Conservation (phyloP, 83 land plant genomes). For the Picea abies region DNA sequence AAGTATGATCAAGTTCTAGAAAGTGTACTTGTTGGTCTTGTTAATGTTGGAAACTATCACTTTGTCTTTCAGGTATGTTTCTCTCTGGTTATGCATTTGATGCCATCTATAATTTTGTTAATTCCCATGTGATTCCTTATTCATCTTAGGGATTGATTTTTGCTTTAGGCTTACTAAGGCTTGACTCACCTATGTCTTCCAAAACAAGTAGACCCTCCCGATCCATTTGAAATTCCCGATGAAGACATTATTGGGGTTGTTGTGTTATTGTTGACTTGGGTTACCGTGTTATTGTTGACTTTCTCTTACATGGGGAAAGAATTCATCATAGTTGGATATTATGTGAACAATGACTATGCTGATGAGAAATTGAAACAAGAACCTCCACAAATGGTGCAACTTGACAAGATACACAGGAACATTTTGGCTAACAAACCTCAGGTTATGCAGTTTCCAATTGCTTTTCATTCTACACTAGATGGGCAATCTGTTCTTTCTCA, state of each 20-base stretch:
- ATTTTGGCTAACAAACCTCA: conserved; percentile 76
- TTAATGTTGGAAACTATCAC: conserved; percentile 78
- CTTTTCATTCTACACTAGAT: conserved; percentile 58
- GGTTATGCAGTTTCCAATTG: conserved; percentile 79
- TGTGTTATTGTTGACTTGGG: conserved; percentile 70
- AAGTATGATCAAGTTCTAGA: conserved; percentile 79
- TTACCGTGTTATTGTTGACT: conserved; percentile 68
- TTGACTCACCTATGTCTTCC: not conserved
- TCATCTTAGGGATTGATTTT: not conserved
- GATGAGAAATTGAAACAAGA: conserved; percentile 71
- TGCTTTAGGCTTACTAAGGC: not conserved
- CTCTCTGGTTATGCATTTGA: not conserved
- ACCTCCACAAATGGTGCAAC: conserved; percentile 61
- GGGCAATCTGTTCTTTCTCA: conserved; percentile 24
- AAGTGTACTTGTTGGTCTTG: conserved; percentile 83
- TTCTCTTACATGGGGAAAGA: conserved; percentile 80
- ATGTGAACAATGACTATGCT: conserved; percentile 78
- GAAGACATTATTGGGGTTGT: conserved; percentile 84
- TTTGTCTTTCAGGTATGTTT: conserved; percentile 59
- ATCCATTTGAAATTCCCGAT: conserved; percentile 64
- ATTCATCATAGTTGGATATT: conserved; percentile 76
- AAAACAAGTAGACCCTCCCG: conserved; percentile 72
- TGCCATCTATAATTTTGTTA: not conserved
- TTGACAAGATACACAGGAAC: conserved; percentile 64
- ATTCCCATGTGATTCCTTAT: not conserved